Evolutionary conservation across 1,284 basidiomycete species (phyloP).

Genomic region (Pseudozyma sp.): DNA sequence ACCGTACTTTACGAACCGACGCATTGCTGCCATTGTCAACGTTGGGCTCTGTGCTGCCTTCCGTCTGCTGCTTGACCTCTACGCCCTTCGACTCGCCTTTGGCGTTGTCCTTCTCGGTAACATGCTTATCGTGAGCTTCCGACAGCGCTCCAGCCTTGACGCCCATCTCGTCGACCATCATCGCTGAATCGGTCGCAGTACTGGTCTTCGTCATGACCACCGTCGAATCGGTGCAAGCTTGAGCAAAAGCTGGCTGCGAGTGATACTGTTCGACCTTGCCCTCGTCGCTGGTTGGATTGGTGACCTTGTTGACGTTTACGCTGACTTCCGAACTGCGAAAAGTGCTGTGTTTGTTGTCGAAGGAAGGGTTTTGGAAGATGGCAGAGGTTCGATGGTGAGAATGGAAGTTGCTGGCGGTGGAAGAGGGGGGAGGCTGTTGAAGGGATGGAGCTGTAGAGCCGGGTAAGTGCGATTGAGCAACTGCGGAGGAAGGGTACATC

Average conservation of each 20-base stretch:
- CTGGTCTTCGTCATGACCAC: conserved; percentile 12
- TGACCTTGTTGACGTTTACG: conserved; percentile 3
- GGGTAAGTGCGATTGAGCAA: conserved; percentile 28
- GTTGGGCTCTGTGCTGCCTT: not conserved
- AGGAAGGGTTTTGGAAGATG: conserved; percentile 19
- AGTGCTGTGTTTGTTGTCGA: conserved; percentile 20
- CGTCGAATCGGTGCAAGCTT: conserved; percentile 1
- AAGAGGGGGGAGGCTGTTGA: conserved; percentile 31
- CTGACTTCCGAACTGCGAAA: conserved; percentile 12
- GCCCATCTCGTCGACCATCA: conserved; percentile 22
- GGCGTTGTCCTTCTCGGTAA: not conserved
- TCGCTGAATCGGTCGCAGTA: conserved; percentile 22
- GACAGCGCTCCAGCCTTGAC: not conserved
- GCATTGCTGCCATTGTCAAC: conserved; percentile 9
- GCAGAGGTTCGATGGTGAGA: conserved; percentile 10
- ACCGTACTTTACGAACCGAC: conserved; percentile 40
- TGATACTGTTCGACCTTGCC: not conserved
- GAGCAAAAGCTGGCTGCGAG: not conserved
- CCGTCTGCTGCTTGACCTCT: not conserved
- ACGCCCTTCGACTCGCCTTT: conserved; percentile 1
- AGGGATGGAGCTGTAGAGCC: conserved; percentile 22
- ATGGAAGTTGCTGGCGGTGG: not conserved
- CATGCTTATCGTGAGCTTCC: not conserved
- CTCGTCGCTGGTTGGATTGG: not conserved
- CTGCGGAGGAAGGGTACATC: conserved; percentile 36